These are phyloP conservation scores for Naegleria fowleri DNA, from an alignment of 208 protist species.

Conservation along the genomic window DNA sequence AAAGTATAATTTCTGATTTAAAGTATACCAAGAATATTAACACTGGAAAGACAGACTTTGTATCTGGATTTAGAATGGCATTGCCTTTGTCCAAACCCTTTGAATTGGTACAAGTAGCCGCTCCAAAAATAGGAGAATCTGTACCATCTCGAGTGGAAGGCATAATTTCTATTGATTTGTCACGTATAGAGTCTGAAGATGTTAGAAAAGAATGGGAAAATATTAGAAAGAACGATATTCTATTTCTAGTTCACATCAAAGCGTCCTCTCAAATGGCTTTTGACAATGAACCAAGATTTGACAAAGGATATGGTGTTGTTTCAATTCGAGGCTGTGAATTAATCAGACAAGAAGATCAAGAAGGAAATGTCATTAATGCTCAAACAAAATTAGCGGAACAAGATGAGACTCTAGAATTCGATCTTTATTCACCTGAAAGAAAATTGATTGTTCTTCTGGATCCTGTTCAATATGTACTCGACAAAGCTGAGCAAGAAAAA, in stretches of 20 bases:
- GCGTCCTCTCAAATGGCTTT: not conserved
- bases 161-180: not conserved
- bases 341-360: constrained; percentile 39
- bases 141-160: not conserved
- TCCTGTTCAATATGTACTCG: not conserved
- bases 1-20: not conserved
- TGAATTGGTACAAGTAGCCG: not conserved
- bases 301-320: constrained; percentile 29
- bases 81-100: not conserved
- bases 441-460: not conserved
- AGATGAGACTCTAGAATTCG: not conserved
- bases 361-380: constrained; percentile 34
- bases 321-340: constrained; percentile 41
- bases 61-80: not conserved
- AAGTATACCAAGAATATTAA: not conserved
- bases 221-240: not conserved
- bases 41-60: not conserved
- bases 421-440: not conserved
- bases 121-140: not conserved
- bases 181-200: not conserved
- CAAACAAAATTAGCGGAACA: not conserved
- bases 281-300: constrained; percentile 22
- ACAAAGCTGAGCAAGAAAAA: constrained; percentile 18
- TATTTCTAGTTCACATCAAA: not conserved
- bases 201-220: not conserved